Conservation (phyloP, 257 asterid genomes). For the Coffea canephora region DNA sequence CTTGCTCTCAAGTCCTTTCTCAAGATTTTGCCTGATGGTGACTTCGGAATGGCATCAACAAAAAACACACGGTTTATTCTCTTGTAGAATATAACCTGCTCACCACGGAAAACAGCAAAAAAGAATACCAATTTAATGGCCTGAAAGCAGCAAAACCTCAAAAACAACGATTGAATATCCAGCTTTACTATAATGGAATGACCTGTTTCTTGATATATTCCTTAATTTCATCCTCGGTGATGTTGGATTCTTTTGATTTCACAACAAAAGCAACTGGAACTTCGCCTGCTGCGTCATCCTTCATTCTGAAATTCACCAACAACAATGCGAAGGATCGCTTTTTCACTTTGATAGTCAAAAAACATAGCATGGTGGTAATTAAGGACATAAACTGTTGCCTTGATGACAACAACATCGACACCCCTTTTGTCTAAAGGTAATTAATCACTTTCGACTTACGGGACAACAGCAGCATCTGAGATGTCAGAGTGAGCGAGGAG, state of each 20-base stretch:
- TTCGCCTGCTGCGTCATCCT: slow-evolving; percentile 84
- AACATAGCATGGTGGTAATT: too few relatives aligned
- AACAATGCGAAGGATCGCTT: neutral
- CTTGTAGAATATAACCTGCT: slow-evolving; percentile 88
- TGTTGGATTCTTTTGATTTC: slow-evolving; percentile 45
- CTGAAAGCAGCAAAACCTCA: neutral
- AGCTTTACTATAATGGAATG: neutral
- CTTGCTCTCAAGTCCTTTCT: slow-evolving; percentile 86
- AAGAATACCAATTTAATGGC: neutral
- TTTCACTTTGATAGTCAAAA: too few relatives aligned
- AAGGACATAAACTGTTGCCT: too few relatives aligned
- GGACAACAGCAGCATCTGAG: slow-evolving; percentile 81
- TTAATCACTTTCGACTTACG: slow-evolving; percentile 39
- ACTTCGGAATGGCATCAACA: slow-evolving; percentile 69
- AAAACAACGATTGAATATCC: neutral
- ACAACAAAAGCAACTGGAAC: slow-evolving; percentile 91
- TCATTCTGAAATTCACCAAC: slow-evolving; percentile 46
- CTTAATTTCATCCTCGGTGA: slow-evolving; percentile 76
- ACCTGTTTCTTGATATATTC: slow-evolving; percentile 74
- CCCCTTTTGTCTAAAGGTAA: neutral
- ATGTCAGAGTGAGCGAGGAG: slow-evolving; percentile 63
- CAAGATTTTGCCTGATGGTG: slow-evolving; percentile 89
- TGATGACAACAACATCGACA: neutral
- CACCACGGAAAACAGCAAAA: neutral
- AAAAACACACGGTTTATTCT: slow-evolving; percentile 70